Evolutionary conservation across 768 basidiomycete species (phyloP).

Genomic region (Podaxis sp.): DNA sequence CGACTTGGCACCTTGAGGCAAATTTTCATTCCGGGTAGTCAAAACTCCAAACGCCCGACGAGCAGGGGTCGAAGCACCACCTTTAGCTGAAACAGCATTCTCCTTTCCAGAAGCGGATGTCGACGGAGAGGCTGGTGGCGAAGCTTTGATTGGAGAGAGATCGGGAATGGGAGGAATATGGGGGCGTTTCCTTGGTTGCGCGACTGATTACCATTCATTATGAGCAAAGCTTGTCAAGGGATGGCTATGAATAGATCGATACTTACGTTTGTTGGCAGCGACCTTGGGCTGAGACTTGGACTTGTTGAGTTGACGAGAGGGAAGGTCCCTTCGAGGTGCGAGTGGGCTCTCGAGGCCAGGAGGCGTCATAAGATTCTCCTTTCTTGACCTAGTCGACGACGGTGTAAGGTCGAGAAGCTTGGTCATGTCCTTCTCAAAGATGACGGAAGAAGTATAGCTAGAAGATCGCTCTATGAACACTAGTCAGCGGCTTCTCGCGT

Average conservation of each 20-base stretch:
- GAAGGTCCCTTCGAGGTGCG: constrained; percentile 19
- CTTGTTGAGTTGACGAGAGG: constrained; percentile 28
- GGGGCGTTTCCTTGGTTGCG: constrained; percentile 38
- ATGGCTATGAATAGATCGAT: background rate
- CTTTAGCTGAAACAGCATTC: constrained; percentile 36
- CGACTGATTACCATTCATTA: constrained; percentile 18
- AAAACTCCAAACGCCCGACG: constrained; percentile 18
- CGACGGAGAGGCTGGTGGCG: constrained; percentile 42
- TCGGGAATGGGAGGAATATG: constrained; percentile 34
- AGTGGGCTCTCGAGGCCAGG: constrained; percentile 32
- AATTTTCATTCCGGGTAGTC: constrained; percentile 11
- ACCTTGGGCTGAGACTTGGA: constrained; percentile 49
- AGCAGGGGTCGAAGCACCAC: constrained; percentile 3
- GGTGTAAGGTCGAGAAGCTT: constrained; percentile 37
- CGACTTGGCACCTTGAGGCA: constrained; percentile 18
- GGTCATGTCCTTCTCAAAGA: constrained; percentile 50
- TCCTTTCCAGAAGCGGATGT: constrained; percentile 36
- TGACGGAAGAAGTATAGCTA: constrained; percentile 45
- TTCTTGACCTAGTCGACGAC: constrained; percentile 31
- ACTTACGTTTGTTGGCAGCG: constrained; percentile 36
- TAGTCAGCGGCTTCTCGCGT: constrained; percentile 5
- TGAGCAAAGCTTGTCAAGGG: background rate
- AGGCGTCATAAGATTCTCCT: constrained; percentile 31
- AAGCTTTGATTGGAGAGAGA: constrained; percentile 55
- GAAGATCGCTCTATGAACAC: constrained; percentile 41